Evolutionary conservation across 176 grass and related monocot genomes (phyloP).

Genomic region (Triticum urartu): DNA sequence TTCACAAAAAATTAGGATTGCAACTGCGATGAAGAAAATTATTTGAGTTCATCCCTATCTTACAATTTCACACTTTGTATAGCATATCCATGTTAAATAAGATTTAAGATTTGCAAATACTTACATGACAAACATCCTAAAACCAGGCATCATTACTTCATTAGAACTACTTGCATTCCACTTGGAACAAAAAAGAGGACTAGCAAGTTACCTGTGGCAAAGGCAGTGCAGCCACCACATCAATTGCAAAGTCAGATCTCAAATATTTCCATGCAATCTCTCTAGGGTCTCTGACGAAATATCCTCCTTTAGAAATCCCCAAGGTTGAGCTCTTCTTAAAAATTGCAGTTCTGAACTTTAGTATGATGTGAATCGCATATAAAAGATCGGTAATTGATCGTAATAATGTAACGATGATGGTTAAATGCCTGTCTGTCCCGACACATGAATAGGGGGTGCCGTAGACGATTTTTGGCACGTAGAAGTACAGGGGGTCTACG

Average conservation of each 20-base stretch:
- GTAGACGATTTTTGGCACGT: conserved; percentile 58
- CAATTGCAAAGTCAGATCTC: conserved; percentile 70
- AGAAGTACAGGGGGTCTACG: conserved; percentile 92
- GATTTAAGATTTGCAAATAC: neutral
- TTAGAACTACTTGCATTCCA: neutral
- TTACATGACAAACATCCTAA: neutral
- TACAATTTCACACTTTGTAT: neutral
- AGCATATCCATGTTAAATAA: neutral
- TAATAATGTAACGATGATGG: conserved; percentile 60
- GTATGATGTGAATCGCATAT: conserved; percentile 64
- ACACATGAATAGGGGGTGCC: conserved; percentile 28
- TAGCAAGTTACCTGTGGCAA: conserved; percentile 74
- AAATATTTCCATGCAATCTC: conserved; percentile 83
- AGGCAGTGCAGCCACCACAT: conserved; percentile 79
- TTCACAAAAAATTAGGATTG: too few relatives aligned
- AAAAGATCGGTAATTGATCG: conserved; percentile 74
- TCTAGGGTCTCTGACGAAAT: conserved; percentile 69
- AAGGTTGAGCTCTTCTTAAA: conserved; percentile 54
- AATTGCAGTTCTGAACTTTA: conserved; percentile 87
- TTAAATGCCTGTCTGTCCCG: conserved; percentile 48
- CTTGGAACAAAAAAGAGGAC: neutral
- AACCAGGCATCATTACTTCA: too few relatives aligned
- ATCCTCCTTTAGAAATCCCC: conserved; percentile 64
- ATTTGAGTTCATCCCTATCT: neutral
- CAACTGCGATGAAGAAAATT: neutral